These are phyloP conservation scores for Lichtheimia corymbifera DNA, from an alignment of 371 early-diverging fungal genomes.

Conservation along the genomic window DNA sequence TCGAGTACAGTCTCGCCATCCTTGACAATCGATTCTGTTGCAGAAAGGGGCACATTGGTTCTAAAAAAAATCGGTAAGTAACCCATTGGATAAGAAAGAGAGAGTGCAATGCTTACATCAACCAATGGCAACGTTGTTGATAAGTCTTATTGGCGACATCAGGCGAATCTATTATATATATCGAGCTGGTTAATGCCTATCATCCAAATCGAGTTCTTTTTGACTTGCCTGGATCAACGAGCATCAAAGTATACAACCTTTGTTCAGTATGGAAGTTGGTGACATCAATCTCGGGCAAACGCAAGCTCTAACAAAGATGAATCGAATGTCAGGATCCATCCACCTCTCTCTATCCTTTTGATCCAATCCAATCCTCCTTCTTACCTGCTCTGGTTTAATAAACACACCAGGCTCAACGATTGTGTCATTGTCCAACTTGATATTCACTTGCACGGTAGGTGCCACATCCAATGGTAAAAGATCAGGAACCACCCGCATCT, in stretches of 20 bases:
- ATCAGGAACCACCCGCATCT: slow-evolving; percentile 84
- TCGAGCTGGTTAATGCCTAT: background rate
- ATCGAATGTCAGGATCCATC: background rate
- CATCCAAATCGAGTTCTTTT: background rate
- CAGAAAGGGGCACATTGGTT: slow-evolving; percentile 66
- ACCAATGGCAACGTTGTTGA: slow-evolving; percentile 70
- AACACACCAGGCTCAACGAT: slow-evolving; percentile 63
- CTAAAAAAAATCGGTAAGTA: slow-evolving; percentile 22
- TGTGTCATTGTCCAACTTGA: slow-evolving; percentile 33
- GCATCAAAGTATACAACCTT: slow-evolving; percentile 69
- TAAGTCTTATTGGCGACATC: slow-evolving; percentile 60
- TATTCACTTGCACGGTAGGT: slow-evolving; percentile 52
- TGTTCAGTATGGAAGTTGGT: slow-evolving; percentile 70
- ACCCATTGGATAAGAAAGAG: background rate
- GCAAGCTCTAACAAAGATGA: slow-evolving; percentile 39
- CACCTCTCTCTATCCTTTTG: background rate
- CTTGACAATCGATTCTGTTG: slow-evolving; percentile 44
- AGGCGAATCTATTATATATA: slow-evolving; percentile 52
- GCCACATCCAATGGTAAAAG: slow-evolving; percentile 56
- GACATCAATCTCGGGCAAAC: slow-evolving; percentile 60
- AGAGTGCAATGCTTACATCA: slow-evolving; percentile 39
- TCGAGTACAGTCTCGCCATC: slow-evolving; percentile 61
- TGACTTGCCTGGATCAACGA: slow-evolving; percentile 70
- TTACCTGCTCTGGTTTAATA: slow-evolving; percentile 54
- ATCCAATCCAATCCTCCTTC: background rate